Evolutionary conservation across 2,329 filamentous ascomycete genomes (phyloP).

Genomic region (Moelleriella libera): DNA sequence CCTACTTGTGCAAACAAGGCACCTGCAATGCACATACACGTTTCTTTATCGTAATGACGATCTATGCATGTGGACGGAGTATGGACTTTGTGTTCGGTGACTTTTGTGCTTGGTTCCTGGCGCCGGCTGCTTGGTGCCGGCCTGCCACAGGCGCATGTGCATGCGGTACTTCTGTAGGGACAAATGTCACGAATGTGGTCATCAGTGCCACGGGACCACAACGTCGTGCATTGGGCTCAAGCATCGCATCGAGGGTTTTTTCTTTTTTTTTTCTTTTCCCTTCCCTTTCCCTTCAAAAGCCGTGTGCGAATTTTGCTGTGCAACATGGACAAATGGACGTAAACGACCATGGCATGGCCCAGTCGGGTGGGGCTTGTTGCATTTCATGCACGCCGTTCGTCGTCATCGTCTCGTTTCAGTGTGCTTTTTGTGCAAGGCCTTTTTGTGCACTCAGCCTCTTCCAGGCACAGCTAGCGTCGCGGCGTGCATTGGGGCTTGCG

Average conservation of each 20-base stretch:
- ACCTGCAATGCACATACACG: no score
- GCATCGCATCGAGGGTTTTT: no score
- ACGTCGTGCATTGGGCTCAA: no score
- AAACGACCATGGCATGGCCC: not conserved
- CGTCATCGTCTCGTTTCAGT: slow-evolving; percentile 4
- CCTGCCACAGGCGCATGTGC: not conserved
- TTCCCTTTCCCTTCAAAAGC: no score
- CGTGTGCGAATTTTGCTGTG: not conserved
- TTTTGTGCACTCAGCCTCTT: slow-evolving; percentile 1
- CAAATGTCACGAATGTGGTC: no score
- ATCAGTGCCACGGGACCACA: no score
- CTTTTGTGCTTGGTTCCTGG: not conserved
- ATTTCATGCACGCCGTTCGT: slow-evolving; percentile 2
- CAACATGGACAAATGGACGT: not conserved
- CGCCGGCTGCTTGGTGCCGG: not conserved
- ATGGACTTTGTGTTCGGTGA: not conserved
- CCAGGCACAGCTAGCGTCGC: slow-evolving; percentile 1
- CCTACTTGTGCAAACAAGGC: no score
- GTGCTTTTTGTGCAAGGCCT: not conserved
- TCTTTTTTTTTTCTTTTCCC: no score
- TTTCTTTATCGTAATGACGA: not conserved
- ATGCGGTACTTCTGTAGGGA: not conserved
- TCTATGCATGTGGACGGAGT: not conserved
- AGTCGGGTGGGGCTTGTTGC: not conserved
- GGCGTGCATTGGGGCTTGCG: slow-evolving; percentile 1